Evolutionary conservation across 2,329 filamentous ascomycete species (phyloP).

Genomic region (Cryphonectria carpinicola): DNA sequence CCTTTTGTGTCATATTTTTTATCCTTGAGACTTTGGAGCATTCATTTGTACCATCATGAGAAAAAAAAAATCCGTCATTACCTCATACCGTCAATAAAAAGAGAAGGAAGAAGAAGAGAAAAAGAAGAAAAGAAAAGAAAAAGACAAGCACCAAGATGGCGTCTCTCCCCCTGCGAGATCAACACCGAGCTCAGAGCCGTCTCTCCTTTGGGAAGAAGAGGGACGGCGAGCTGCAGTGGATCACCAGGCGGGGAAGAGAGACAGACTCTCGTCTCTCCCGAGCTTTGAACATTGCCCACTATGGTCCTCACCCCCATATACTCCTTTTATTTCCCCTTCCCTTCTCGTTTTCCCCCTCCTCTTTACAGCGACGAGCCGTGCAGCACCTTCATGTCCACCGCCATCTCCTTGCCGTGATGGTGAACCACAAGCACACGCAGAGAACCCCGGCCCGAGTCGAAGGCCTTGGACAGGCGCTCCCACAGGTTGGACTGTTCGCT

Average conservation of each 20-base stretch:
- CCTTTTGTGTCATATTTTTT: conserved; percentile 1
- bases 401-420: conserved; percentile 90
- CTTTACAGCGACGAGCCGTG: conserved; percentile 72
- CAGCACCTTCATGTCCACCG: conserved; percentile 98
- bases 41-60: neutral
- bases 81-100: conserved; percentile 28
- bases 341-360: conserved; percentile 31
- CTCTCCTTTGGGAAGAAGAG: neutral
- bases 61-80: conserved; percentile 31
- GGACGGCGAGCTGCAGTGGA: conserved; percentile 25
- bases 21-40: neutral
- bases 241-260: conserved; percentile 18
- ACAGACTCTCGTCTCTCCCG: neutral
- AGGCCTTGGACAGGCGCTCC: conserved; percentile 78
- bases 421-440: conserved; percentile 95
- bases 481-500: conserved; percentile 94
- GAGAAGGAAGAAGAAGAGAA: neutral
- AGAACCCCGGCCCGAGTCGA: conserved; percentile 89
- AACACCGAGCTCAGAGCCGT: conserved; percentile 26
- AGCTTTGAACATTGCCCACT: neutral
- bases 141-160: conserved; percentile 5
- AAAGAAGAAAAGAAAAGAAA: neutral
- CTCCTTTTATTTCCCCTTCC: no score
- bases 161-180: conserved; percentile 15
- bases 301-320: neutral